These are phyloP conservation scores for Crithidia sp. DNA, from an alignment of 208 protist species.

Conservation along the genomic window DNA sequence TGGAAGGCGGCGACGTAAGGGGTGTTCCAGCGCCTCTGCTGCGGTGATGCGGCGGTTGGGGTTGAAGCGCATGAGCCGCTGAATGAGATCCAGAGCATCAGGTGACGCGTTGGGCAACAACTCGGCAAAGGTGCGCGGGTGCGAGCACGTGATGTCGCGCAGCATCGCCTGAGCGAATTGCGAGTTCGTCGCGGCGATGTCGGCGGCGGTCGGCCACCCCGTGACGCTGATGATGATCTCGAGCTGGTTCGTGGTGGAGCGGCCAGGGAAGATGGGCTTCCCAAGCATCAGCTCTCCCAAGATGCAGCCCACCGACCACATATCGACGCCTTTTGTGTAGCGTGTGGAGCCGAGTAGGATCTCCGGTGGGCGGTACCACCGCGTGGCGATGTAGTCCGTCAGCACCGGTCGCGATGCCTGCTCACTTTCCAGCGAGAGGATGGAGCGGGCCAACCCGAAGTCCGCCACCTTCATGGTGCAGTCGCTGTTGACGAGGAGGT, in stretches of 20 bases:
- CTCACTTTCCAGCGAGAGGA: constrained; percentile 89
- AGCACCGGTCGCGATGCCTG: constrained; percentile 86
- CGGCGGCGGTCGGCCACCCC: constrained; percentile 83
- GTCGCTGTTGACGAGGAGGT: constrained; percentile 93
- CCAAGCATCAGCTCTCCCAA: constrained; percentile 95
- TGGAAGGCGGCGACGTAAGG: constrained; percentile 95
- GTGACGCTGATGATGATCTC: constrained; percentile 95
- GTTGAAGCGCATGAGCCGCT: constrained; percentile 96
- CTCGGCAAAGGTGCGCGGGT: constrained; percentile 76
- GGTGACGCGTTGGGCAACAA: constrained; percentile 91
- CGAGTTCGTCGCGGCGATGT: constrained; percentile 95
- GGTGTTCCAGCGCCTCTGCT: constrained; percentile 92
- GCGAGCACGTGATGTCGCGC: constrained; percentile 75
- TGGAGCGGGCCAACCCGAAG: constrained; percentile 97
- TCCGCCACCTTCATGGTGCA: constrained; percentile 97
- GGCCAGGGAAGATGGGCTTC: constrained; percentile 96
- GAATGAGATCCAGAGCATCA: constrained; percentile 95
- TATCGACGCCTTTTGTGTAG: constrained; percentile 98
- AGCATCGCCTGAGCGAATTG: constrained; percentile 96
- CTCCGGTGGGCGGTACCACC: constrained; percentile 99
- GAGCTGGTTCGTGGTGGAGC: constrained; percentile 97
- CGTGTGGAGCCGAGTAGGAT: constrained; percentile 96
- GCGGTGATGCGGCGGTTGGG: constrained; percentile 95
- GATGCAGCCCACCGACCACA: constrained; percentile 99
- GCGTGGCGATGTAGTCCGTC: constrained; percentile 96